These are phyloP conservation scores for Diaporthe batatas DNA, from an alignment of 2,329 filamentous ascomycete species.

Conservation along the genomic window DNA sequence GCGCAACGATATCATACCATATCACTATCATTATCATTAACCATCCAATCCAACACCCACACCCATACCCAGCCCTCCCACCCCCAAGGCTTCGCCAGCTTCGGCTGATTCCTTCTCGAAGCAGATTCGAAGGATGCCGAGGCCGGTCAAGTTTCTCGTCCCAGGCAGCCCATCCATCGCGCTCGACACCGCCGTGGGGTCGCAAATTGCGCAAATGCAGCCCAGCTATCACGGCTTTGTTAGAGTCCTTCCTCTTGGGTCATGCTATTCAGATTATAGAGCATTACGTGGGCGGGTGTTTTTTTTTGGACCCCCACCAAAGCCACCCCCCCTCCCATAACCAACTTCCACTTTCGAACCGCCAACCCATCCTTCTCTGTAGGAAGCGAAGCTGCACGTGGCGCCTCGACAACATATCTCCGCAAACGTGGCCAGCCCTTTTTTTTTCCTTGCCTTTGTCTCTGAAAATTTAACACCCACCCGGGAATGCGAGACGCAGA, in stretches of 20 bases:
- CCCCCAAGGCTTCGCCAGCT: too few relatives aligned
- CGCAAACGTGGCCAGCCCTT: constrained; percentile 8
- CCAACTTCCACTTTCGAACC: constrained; percentile 2
- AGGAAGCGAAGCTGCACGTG: background rate
- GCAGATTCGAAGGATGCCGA: constrained; percentile 35
- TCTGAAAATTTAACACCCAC: background rate
- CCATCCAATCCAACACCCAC: too few relatives aligned
- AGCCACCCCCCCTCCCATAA: background rate
- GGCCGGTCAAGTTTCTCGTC: constrained; percentile 11
- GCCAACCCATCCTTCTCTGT: background rate
- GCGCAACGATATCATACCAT: constrained; percentile 1
- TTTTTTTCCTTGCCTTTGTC: background rate
- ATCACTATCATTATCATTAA: constrained; percentile 15
- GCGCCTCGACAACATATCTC: constrained; percentile 7
- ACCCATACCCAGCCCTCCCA: too few relatives aligned
- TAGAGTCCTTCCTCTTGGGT: background rate
- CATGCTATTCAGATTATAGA: background rate
- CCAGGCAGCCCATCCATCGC: background rate
- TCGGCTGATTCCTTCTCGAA: constrained; percentile 34
- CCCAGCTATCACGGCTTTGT: constrained; percentile 24
- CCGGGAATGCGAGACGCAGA: constrained; percentile 19
- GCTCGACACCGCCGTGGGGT: constrained; percentile 11
- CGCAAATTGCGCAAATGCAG: constrained; percentile 16
- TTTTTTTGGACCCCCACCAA: background rate
- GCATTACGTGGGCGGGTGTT: background rate